Conservation (phyloP, 371 early-diverging fungal species). For the Quaeritorhiza haematococci region DNA sequence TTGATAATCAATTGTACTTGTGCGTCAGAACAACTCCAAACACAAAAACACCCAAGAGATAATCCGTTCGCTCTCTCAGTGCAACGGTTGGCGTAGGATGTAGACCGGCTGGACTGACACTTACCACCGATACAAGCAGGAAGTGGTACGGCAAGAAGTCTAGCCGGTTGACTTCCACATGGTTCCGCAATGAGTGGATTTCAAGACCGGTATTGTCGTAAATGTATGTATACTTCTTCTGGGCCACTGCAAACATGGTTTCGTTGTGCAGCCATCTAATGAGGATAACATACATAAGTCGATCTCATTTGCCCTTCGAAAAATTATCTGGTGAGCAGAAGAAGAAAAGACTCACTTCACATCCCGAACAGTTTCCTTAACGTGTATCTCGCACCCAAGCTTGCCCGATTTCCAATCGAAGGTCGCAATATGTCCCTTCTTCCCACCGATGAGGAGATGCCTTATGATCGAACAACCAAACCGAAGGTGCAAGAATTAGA, state of each 20-base stretch:
- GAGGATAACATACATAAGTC: too few species aligned
- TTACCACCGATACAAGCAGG: conserved; percentile 77
- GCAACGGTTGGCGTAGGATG: too few species aligned
- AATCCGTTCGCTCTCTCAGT: background rate
- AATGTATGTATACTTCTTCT: conserved; percentile 92
- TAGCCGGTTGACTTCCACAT: conserved; percentile 73
- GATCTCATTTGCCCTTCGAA: too few species aligned
- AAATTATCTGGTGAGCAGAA: conserved; percentile 2
- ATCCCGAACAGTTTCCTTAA: conserved; percentile 87
- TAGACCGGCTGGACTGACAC: conserved; percentile 6
- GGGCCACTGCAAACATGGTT: conserved; percentile 95
- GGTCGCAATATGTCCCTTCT: conserved; percentile 87
- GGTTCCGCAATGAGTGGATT: conserved; percentile 85
- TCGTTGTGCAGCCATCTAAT: conserved; percentile 91
- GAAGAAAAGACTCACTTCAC: conserved; percentile 63
- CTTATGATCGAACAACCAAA: conserved; percentile 21
- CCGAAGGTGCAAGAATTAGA: background rate
- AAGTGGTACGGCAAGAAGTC: conserved; percentile 97
- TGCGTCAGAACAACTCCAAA: background rate
- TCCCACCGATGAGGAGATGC: conserved; percentile 80
- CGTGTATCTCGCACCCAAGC: conserved; percentile 79
- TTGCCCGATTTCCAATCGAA: conserved; percentile 89
- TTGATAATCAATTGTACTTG: conserved; percentile 9
- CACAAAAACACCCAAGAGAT: background rate
- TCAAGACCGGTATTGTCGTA: conserved; percentile 95